These are phyloP conservation scores for Limonium bicolor DNA, from an alignment of 148 eudicot genomes.

Conservation along the genomic window DNA sequence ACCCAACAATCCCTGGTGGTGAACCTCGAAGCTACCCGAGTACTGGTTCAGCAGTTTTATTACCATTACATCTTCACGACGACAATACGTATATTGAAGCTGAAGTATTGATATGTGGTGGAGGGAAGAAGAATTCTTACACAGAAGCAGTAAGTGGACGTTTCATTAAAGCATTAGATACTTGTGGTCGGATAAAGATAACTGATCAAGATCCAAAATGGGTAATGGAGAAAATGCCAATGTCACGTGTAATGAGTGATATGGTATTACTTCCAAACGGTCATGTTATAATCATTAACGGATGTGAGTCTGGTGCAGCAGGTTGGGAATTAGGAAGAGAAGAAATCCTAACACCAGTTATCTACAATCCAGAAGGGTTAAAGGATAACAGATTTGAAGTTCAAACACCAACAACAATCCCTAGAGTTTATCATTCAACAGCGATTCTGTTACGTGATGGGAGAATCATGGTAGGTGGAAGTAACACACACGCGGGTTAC, in stretches of 20 bases:
- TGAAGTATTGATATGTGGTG: slow-evolving; percentile 46
- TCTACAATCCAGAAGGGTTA: slow-evolving; percentile 21
- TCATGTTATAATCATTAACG: slow-evolving; percentile 49
- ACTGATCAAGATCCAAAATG: slow-evolving; percentile 32
- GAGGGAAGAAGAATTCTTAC: slow-evolving; percentile 29
- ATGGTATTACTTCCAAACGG: slow-evolving; percentile 41
- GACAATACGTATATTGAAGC: not conserved
- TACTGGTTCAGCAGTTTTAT: slow-evolving; percentile 48
- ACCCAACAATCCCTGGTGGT: slow-evolving; percentile 45
- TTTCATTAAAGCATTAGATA: slow-evolving; percentile 20
- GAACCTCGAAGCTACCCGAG: slow-evolving; percentile 65
- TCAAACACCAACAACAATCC: slow-evolving; percentile 23
- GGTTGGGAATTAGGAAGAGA: slow-evolving; percentile 55
- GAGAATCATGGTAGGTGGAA: slow-evolving; percentile 54
- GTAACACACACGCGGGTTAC: slow-evolving; percentile 42
- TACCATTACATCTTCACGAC: slow-evolving; percentile 31
- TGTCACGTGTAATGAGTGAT: slow-evolving; percentile 41
- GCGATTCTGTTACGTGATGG: slow-evolving; percentile 52
- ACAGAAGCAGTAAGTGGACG: slow-evolving; percentile 1
- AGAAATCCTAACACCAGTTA: slow-evolving; percentile 37
- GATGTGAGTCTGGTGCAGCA: slow-evolving; percentile 39
- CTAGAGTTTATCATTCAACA: slow-evolving; percentile 62
- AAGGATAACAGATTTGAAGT: slow-evolving; percentile 37
- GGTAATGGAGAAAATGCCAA: slow-evolving; percentile 48
- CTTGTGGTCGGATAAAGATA: slow-evolving; percentile 32